Evolutionary conservation across 805 yeast genomes (phyloP), one percentile per base, ranked within the genome.

Genomic region (Helenozyma baotianmanensis): DNA sequence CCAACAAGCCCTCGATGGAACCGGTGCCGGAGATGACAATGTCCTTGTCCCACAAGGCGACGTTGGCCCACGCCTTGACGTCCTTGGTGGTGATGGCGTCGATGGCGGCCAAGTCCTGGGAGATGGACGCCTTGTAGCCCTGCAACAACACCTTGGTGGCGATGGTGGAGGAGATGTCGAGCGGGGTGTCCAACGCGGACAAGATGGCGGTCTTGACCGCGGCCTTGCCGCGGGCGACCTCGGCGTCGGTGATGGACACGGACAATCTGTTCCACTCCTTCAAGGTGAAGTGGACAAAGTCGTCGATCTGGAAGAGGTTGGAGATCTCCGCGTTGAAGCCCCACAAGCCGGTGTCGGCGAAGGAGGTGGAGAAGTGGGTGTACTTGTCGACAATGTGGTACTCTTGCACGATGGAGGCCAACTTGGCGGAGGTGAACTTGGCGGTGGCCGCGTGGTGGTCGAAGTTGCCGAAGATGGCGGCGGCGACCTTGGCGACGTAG

Each of bases 221-320:
- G 47, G 80, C 76, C 68, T 83, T 83, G 56, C 80, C 95, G 65
- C 86, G 74, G 45, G 78, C 77, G 49, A 84, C 77, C 68, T 84
- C 94, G 38, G 84, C 74, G 44, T 81, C 85, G 43, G 86, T 73
- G 54, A 84, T 65, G 15, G 89, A 79, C 48, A 80, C 66, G 14
- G 89, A 70, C 60, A 82, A 73, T 73, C 92, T 78, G 74, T 82
- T 83, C 92, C 94, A 84, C 71, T 83, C 84, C 64, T 82, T 84
- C 64, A 83, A 69, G 38, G 86, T 71, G 68, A 84, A 84, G 64
- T 84, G 95, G 42, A 79, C 71, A 45, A 82, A 73, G 57, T 84
- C 95, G 62, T 84, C 94, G 47, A 84, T 65, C 50, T 67, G 64
- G 25, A 45, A 60, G 45, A 80, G 58, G 62, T 81, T 76, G 38